These are phyloP conservation scores for Penstemon barbatus DNA, from an alignment of 257 asterid genomes.

Conservation along the genomic window DNA sequence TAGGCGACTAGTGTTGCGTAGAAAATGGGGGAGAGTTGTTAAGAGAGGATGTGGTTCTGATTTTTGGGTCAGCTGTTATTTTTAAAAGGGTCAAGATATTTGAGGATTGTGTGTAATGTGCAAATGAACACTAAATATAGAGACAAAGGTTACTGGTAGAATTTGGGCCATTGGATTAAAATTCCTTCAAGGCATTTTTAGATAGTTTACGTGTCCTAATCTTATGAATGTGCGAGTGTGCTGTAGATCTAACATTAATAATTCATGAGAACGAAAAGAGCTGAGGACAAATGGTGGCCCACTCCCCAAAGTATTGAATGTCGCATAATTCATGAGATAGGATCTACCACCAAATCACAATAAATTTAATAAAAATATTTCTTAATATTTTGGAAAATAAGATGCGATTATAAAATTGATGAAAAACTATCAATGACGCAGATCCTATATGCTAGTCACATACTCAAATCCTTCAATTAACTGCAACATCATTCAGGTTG, in stretches of 20 bases:
- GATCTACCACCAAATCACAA: neutral
- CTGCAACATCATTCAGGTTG: no score
- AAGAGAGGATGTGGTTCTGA: conserved; percentile 28
- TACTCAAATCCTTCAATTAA: no score
- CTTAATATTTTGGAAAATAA: no score
- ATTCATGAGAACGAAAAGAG: conserved; percentile 16
- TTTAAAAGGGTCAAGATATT: conserved; percentile 27
- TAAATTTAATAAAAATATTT: neutral
- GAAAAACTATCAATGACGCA: no score
- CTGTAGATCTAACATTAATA: conserved; percentile 31
- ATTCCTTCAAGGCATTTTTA: conserved; percentile 31
- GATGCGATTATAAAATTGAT: no score
- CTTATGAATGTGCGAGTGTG: conserved; percentile 22
- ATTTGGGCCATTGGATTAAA: conserved; percentile 45
- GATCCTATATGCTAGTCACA: no score
- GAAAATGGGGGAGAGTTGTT: conserved; percentile 31
- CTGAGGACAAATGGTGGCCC: conserved; percentile 34
- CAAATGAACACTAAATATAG: conserved; percentile 27
- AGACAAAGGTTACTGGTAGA: conserved; percentile 28
- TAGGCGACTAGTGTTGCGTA: conserved; percentile 34
- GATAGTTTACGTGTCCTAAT: conserved; percentile 54
- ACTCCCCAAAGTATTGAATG: conserved; percentile 20
- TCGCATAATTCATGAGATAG: conserved; percentile 17
- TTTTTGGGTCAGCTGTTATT: conserved; percentile 35
- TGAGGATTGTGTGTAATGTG: conserved; percentile 28